Conservation (phyloP, 75 land plant genomes). For the Picea glauca region DNA sequence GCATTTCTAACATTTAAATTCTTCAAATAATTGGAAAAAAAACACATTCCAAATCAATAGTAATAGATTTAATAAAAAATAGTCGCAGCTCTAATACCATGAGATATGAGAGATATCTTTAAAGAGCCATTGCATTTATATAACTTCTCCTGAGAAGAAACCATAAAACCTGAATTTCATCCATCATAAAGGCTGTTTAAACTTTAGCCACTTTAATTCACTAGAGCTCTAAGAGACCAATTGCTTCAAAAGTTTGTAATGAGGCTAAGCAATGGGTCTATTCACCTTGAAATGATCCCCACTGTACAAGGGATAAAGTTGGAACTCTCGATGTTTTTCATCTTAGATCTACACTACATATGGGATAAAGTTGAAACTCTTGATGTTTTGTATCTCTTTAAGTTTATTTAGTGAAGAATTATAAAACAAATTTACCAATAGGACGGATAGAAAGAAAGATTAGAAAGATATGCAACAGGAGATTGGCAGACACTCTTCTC, state of each 20-base stretch:
- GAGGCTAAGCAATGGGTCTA: background rate
- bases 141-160: background rate
- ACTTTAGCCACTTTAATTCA: background rate
- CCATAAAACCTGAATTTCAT: background rate
- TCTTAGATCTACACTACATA: background rate
- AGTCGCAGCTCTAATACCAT: background rate
- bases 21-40: background rate
- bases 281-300: no score
- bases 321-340: no score
- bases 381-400: background rate
- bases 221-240: background rate
- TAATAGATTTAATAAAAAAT: background rate
- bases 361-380: background rate
- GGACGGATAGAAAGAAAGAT: background rate
- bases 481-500: background rate
- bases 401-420: background rate
- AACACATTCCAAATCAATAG: background rate
- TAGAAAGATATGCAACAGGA: background rate
- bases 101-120: background rate
- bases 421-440: background rate
- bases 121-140: background rate
- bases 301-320: no score
- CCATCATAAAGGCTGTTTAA: background rate
- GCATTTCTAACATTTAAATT: background rate
- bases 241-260: background rate